Evolutionary conservation across 495 filamentous ascomycete genomes (phyloP), one percentile per base, ranked within the genome.

Genomic region (Aspergillus asperescens): DNA sequence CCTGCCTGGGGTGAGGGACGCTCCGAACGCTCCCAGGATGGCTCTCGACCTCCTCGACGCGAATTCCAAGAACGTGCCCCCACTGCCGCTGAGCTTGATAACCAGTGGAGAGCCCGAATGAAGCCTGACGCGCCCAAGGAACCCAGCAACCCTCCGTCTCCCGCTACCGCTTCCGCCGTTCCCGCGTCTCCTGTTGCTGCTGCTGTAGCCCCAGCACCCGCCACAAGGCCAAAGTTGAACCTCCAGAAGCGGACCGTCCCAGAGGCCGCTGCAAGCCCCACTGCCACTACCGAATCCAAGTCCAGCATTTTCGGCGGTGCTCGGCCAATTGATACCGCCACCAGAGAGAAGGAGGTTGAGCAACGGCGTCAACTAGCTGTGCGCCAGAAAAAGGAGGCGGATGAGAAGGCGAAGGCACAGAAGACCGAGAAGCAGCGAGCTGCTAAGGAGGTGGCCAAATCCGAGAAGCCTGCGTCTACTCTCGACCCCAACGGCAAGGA

Each of bases 261-360:
- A 4, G 90, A 96, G 47, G 71, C 75, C 38, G 79, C 78, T 37
- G 66, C 83, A 13, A 63, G 70, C 24, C 50, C 77, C 8, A 62
- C 79, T 19, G 55, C 69, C 19, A 60, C 58, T 20, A 67, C 68
- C 29, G 88, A 91, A 52, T 77, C 88, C 3, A 95, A 93, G 74
- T 79, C 89, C 15, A 96, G 83, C 69, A 89, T 89, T 20, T 98
- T 98, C 68, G 93, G 93, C 64, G 90, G 87, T 48, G 90, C 90
- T 32, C 80, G 81, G 43, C 90, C 90, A 9, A 94, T 94, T 55
- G 90, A 96, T 69, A 95, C 89, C 42, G 87, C 88, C 16, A 78
- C 89, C 7, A 81, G 86, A 41, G 92, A 96, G 72, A 85, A 82
- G 48, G 86, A 95, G 67, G 82, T 97, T 24, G 92, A 91, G 63